These are phyloP conservation scores for Porcisia deanei DNA, from an alignment of 208 protist species.

Conservation along the genomic window DNA sequence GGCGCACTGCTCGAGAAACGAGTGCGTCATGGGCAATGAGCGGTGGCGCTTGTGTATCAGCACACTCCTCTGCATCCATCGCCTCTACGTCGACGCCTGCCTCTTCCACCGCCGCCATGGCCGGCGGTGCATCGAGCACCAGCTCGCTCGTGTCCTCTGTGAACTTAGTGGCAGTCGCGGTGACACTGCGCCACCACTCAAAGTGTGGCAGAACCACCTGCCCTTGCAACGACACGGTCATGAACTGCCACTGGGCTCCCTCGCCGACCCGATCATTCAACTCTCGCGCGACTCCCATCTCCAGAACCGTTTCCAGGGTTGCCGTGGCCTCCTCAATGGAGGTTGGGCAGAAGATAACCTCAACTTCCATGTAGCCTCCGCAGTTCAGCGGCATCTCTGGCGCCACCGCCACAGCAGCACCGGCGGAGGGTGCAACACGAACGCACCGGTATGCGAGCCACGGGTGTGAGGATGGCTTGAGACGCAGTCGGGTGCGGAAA, in stretches of 20 bases:
- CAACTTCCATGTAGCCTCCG: constrained; percentile 85
- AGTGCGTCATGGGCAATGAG: constrained; percentile 13
- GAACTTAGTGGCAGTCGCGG: background rate
- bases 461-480: constrained; percentile 65
- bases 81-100: no score
- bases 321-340: constrained; percentile 45
- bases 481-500: constrained; percentile 52
- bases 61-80: background rate
- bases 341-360: constrained; percentile 58
- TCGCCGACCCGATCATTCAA: constrained; percentile 69
- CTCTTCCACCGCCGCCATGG: background rate
- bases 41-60: background rate
- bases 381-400: constrained; percentile 51
- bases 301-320: constrained; percentile 44
- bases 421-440: constrained; percentile 26
- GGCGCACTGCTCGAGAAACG: constrained; percentile 6
- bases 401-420: constrained; percentile 7
- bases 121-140: constrained; percentile 1
- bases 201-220: constrained; percentile 67
- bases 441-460: constrained; percentile 70
- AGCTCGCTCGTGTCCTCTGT: constrained; percentile 1
- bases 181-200: constrained; percentile 34
- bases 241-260: constrained; percentile 78
- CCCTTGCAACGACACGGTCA: constrained; percentile 57
- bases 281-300: constrained; percentile 73